Evolutionary conservation across 495 filamentous ascomycete species (phyloP).

Genomic region (Staphylotrichum longicolle): DNA sequence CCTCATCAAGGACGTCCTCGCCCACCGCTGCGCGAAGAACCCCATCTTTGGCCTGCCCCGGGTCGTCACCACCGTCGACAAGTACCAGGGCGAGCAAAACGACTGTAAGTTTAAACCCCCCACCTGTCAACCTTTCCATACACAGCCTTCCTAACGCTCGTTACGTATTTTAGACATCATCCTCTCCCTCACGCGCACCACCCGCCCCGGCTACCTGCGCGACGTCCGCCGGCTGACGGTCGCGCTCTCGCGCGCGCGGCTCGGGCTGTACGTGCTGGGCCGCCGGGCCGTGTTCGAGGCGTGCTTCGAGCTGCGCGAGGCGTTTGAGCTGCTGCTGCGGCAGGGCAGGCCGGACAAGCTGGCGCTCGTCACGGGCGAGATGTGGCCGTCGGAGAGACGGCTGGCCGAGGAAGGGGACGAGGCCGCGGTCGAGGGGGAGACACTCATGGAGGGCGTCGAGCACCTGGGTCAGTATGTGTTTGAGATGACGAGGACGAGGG

Average conservation of each 20-base stretch:
- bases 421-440: constrained; percentile 43
- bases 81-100: constrained; percentile 99
- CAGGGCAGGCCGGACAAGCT: constrained; percentile 66
- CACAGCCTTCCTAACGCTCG: neutral
- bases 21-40: constrained; percentile 79
- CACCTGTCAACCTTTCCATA: neutral
- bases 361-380: constrained; percentile 75
- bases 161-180: constrained; percentile 68
- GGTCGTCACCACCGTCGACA: constrained; percentile 92
- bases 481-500: constrained; percentile 89
- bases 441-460: constrained; percentile 84
- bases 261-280: constrained; percentile 92
- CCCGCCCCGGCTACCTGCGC: constrained; percentile 86
- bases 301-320: constrained; percentile 81
- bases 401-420: constrained; percentile 48
- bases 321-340: constrained; percentile 71
- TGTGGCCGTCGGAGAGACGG: constrained; percentile 69
- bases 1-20: constrained; percentile 83
- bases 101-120: constrained; percentile 66
- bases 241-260: constrained; percentile 87
- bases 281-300: constrained; percentile 85
- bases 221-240: constrained; percentile 93
- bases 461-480: constrained; percentile 96
- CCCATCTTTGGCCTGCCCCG: constrained; percentile 86
- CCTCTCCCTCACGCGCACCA: constrained; percentile 85